A percentile compares a stretch with the other conserved stretches of the same genome.
phyloP scores from a whole-genome alignment of 1,284 basidiomycete genomes.

The Stygiomarasmius scandens region DNA sequence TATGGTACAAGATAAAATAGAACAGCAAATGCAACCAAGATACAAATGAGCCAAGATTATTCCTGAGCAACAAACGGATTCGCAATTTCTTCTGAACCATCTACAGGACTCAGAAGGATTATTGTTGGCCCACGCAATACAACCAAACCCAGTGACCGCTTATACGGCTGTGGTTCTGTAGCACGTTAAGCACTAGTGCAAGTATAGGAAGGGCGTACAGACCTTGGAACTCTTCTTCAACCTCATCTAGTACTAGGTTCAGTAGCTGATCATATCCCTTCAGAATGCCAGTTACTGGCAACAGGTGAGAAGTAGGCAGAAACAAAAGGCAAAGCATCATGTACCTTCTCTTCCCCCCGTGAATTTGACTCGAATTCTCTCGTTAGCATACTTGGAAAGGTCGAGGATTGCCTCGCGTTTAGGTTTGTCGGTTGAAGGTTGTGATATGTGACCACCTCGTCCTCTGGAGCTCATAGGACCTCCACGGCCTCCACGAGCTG shows the following conservation, averaged over 20 bases:
- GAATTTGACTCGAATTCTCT: slow-evolving; percentile 94
- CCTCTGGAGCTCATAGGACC: slow-evolving; percentile 35
- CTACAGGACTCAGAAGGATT: slow-evolving; percentile 89
- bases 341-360: slow-evolving; percentile 93
- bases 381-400: slow-evolving; percentile 91
- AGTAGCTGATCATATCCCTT: slow-evolving; percentile 98
- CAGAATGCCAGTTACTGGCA: slow-evolving; percentile 83
- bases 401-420: slow-evolving; percentile 96
- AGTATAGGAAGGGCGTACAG: slow-evolving; percentile 25
- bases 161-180: slow-evolving; percentile 65
- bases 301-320: slow-evolving; percentile 5
- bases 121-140: slow-evolving; percentile 93
- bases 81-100: slow-evolving; percentile 89
- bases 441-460: slow-evolving; percentile 45
- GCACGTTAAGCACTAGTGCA: slow-evolving; percentile 12
- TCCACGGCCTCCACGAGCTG: slow-evolving; percentile 47
- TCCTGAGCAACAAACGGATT: slow-evolving; percentile 73
- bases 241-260: slow-evolving; percentile 93
- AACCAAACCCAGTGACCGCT: slow-evolving; percentile 77
- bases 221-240: slow-evolving; percentile 79
- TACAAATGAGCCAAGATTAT: slow-evolving; percentile 20
- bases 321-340: slow-evolving; percentile 25
- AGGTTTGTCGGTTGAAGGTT: slow-evolving; percentile 77
- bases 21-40: no score
- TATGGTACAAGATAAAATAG: no score